Evolutionary conservation across 2,329 filamentous ascomycete species (phyloP).

Genomic region (Claviceps pazoutovae): DNA sequence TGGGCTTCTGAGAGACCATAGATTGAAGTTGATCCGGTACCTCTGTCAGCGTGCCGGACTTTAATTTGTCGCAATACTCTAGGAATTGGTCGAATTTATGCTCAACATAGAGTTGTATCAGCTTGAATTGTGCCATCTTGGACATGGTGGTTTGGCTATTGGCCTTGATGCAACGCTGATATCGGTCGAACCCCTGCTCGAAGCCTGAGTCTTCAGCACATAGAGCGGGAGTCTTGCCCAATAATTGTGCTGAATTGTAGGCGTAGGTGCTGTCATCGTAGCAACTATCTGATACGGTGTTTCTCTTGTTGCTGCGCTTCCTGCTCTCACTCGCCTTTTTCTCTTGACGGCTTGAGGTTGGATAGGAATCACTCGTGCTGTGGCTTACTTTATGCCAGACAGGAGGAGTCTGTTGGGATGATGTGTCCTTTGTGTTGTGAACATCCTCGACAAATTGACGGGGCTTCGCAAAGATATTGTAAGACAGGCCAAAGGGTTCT

Average conservation of each 20-base stretch:
- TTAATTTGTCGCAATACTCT: slow-evolving; percentile 26
- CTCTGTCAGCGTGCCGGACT: slow-evolving; percentile 8
- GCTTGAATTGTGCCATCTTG: slow-evolving; percentile 8
- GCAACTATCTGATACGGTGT: slow-evolving; percentile 32
- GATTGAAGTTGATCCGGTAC: slow-evolving; percentile 11
- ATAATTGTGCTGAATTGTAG: slow-evolving; percentile 32
- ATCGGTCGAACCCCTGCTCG: not conserved
- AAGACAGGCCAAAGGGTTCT: slow-evolving; percentile 45
- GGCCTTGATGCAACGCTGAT: too few relatives aligned
- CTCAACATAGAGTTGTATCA: slow-evolving; percentile 20
- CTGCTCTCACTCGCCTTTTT: slow-evolving; percentile 1
- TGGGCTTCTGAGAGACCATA: slow-evolving; percentile 10
- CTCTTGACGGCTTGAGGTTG: not conserved
- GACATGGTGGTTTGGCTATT: too few relatives aligned
- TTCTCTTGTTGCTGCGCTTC: slow-evolving; percentile 23
- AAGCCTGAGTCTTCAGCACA: slow-evolving; percentile 33
- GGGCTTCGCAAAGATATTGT: slow-evolving; percentile 42
- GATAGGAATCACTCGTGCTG: not conserved
- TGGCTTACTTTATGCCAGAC: slow-evolving; percentile 9
- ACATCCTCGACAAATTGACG: slow-evolving; percentile 22
- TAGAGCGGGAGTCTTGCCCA: slow-evolving; percentile 33
- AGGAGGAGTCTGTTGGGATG: slow-evolving; percentile 36
- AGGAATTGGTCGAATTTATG: slow-evolving; percentile 30
- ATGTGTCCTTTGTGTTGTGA: slow-evolving; percentile 30
- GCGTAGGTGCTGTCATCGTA: slow-evolving; percentile 38